A percentile compares a stretch with the other conserved stretches of the same genome.
Conservation (phyloP, 2,329 filamentous ascomycete species). For the Cordyceps cicadae region DNA sequence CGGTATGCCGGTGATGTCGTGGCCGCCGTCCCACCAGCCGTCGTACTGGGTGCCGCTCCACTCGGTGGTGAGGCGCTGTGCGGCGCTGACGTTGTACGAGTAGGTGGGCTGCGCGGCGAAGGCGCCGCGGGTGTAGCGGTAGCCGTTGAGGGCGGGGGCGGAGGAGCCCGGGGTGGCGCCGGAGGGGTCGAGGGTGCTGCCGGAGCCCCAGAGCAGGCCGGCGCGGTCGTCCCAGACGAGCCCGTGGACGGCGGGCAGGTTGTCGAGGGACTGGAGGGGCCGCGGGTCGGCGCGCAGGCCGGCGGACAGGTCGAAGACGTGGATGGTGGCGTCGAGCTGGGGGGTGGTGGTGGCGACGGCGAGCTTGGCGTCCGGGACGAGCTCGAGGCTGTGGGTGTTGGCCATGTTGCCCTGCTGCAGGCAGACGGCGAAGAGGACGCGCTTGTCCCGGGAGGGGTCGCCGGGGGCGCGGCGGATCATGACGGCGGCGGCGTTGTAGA, state of each 20-base stretch:
- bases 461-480: not conserved
- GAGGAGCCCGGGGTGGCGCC: not conserved
- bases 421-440: constrained; percentile 2
- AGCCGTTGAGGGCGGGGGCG: not conserved
- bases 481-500: constrained; percentile 7
- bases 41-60: constrained; percentile 1
- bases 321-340: not conserved
- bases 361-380: constrained; percentile 1
- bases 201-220: constrained; percentile 4
- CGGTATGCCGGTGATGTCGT: constrained; percentile 6
- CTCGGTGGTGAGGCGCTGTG: not conserved
- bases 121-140: not conserved
- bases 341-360: not conserved
- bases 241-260: not conserved
- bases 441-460: not conserved
- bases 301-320: not conserved
- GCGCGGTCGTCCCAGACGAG: constrained; percentile 4
- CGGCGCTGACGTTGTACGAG: not conserved
- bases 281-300: not conserved
- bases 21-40: constrained; percentile 7
- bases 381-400: constrained; percentile 10
- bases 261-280: constrained; percentile 1
- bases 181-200: not conserved
- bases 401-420: not conserved
- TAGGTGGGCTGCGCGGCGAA: not conserved